A percentile compares a stretch with the other conserved stretches of the same genome.
phyloP scores from a whole-genome alignment of 129 eudicot species.

The Flaveria robusta region DNA sequence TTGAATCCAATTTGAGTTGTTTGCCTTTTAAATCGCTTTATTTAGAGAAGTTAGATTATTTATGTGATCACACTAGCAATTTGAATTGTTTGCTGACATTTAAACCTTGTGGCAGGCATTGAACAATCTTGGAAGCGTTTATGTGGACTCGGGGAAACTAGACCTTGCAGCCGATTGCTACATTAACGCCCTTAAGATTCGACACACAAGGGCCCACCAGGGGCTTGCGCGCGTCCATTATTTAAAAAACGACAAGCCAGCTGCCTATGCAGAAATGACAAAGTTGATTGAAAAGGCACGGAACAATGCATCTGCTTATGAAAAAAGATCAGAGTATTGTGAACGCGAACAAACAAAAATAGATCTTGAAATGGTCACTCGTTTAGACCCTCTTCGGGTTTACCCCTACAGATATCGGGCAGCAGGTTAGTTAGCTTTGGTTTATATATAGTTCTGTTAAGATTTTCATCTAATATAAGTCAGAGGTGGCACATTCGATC shows the following conservation, averaged over 20 bases:
- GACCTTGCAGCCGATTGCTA: conserved; percentile 97
- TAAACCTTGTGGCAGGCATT: conserved; percentile 56
- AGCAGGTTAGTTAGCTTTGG: conserved; percentile 66
- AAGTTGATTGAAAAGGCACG: conserved; percentile 87
- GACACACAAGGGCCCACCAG: conserved; percentile 98
- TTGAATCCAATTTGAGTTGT: too few species aligned
- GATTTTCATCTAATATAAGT: background rate
- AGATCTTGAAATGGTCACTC: conserved; percentile 94
- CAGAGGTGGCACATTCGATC: background rate
- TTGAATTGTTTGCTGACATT: background rate
- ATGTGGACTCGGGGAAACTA: conserved; percentile 82
- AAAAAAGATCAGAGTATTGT: conserved; percentile 93
- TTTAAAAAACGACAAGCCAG: conserved; percentile 73
- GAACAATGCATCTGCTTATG: conserved; percentile 95
- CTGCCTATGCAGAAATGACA: conserved; percentile 93
- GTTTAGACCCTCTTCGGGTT: conserved; percentile 93
- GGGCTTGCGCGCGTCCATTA: conserved; percentile 98
- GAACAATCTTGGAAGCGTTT: conserved; percentile 98
- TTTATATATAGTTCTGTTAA: background rate
- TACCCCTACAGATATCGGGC: conserved; percentile 98
- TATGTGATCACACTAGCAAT: background rate
- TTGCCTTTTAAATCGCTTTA: too few species aligned
- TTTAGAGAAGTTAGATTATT: background rate
- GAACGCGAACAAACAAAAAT: conserved; percentile 91
- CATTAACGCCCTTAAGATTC: conserved; percentile 89